Evolutionary conservation across 2,329 filamentous ascomycete species (phyloP).

Genomic region (Diaporthe sp.): DNA sequence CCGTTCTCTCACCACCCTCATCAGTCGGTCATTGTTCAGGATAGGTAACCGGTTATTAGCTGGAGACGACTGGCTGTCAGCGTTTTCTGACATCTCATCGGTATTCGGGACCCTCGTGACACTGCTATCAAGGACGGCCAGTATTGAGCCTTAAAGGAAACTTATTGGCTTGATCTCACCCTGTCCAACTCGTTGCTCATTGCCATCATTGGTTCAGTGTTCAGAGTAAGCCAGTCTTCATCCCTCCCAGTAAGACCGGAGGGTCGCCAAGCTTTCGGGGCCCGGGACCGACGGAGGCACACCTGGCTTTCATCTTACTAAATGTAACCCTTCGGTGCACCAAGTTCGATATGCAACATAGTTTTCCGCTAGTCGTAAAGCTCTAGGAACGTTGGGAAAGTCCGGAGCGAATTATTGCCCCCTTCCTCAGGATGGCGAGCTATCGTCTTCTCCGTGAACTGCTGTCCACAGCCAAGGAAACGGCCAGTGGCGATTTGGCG

Average conservation of each 20-base stretch:
- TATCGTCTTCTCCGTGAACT: not conserved
- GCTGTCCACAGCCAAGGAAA: not conserved
- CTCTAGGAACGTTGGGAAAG: not conserved
- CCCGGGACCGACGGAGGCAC: not conserved
- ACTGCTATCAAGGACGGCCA: too few relatives aligned
- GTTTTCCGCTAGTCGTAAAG: not conserved
- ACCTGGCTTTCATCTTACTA: not conserved
- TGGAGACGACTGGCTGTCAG: not conserved
- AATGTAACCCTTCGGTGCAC: not conserved
- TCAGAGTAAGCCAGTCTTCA: not conserved
- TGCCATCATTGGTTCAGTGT: not conserved
- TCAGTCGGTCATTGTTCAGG: not conserved
- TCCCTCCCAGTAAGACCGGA: not conserved
- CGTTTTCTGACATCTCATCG: not conserved
- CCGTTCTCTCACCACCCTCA: not conserved
- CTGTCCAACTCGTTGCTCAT: not conserved
- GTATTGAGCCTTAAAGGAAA: not conserved
- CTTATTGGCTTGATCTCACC: not conserved
- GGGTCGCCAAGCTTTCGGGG: not conserved
- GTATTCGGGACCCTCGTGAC: not conserved
- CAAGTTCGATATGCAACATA: not conserved
- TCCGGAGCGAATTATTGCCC: not conserved
- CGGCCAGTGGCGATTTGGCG: not conserved
- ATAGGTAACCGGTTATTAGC: not conserved
- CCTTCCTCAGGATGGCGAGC: not conserved